Evolutionary conservation across 805 yeast species (phyloP).

Genomic region (Hagleromyces aurorensis): DNA sequence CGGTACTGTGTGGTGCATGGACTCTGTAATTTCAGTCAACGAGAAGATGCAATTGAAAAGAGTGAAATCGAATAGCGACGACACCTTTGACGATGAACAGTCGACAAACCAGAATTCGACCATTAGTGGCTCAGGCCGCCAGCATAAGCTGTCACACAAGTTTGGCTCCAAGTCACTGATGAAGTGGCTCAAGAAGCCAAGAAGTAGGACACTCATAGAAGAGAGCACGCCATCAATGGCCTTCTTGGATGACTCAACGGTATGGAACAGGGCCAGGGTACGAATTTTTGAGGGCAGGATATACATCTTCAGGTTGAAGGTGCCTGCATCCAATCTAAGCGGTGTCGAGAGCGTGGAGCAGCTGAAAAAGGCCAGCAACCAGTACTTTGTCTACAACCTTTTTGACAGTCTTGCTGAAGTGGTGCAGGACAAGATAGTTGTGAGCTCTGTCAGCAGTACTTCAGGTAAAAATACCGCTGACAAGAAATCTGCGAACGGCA

Average conservation of each 20-base stretch:
- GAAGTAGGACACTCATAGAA: conserved; percentile 6
- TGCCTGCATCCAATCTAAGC: conserved; percentile 1
- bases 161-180: conserved; percentile 7
- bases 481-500: conserved; percentile 7
- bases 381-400: conserved; percentile 18
- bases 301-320: conserved; percentile 13
- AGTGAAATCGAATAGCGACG: conserved; percentile 1
- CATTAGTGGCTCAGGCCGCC: background rate
- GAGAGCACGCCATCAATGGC: conserved; percentile 13
- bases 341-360: conserved; percentile 10
- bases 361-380: conserved; percentile 9
- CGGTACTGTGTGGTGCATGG: conserved; percentile 23
- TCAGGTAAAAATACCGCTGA: conserved; percentile 1
- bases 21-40: conserved; percentile 14
- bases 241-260: conserved; percentile 16
- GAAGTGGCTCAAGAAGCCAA: conserved; percentile 17
- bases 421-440: conserved; percentile 26
- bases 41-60: conserved; percentile 4
- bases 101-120: conserved; percentile 3
- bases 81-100: background rate
- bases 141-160: conserved; percentile 1
- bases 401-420: conserved; percentile 23
- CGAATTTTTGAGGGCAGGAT: conserved; percentile 24
- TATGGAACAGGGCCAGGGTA: conserved; percentile 19
- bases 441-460: conserved; percentile 4